Evolutionary conservation across 192 early-diverging fungal genomes (phyloP).

Genomic region (Geranomyces variabilis): DNA sequence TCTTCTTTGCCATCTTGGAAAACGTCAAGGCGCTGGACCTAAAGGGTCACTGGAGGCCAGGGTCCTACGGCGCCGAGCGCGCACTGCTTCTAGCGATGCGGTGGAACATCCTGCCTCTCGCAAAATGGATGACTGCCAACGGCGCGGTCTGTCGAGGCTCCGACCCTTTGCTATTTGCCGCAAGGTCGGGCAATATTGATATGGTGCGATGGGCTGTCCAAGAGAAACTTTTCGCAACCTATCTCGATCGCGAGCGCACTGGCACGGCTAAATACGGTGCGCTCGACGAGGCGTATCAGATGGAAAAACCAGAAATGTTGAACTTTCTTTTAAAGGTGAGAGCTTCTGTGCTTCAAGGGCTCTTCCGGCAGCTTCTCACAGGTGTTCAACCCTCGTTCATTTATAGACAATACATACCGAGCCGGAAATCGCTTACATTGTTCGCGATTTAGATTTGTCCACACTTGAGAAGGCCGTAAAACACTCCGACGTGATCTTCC

Average conservation of each 20-base stretch:
- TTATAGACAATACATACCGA: too few species aligned
- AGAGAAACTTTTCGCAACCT: neutral
- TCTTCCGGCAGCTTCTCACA: too few species aligned
- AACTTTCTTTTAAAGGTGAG: too few species aligned
- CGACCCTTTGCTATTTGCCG: conserved; percentile 3
- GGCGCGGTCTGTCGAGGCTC: neutral
- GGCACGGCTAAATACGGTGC: neutral
- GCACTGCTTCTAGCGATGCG: neutral
- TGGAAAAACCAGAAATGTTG: too few species aligned
- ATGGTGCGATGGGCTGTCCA: conserved; percentile 8
- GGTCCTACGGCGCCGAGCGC: neutral
- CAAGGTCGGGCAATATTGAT: conserved; percentile 5
- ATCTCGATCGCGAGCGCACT: neutral
- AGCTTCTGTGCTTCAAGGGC: too few species aligned
- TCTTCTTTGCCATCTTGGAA: conserved; percentile 4
- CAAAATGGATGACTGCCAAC: neutral
- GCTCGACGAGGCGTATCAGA: too few species aligned
- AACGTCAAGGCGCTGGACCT: neutral
- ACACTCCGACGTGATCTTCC: too few species aligned
- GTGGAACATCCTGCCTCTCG: neutral
- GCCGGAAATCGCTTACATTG: too few species aligned
- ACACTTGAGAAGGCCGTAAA: too few species aligned
- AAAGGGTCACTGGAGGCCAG: neutral
- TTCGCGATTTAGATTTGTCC: too few species aligned
- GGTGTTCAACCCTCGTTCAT: too few species aligned